A percentile compares a stretch with the other conserved stretches of the same genome.
These are phyloP conservation scores for Pochonia chlamydosporia DNA, from an alignment of 2,329 filamentous ascomycete species.

Conservation along the genomic window DNA sequence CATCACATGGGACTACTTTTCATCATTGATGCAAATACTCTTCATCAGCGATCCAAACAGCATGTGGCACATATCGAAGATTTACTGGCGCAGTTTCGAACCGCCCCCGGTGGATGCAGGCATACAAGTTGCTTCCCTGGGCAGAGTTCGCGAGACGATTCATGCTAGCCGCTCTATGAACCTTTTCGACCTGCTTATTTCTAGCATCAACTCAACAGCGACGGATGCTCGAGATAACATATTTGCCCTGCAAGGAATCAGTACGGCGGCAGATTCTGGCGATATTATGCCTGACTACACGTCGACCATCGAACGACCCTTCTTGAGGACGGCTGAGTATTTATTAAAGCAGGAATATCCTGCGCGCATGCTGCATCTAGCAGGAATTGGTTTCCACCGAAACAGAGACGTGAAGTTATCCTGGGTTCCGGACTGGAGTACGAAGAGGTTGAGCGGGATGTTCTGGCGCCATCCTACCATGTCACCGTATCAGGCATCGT, in stretches of 20 bases:
- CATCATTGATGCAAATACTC: background rate
- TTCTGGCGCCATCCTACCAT: background rate
- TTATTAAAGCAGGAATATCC: background rate
- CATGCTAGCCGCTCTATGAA: background rate
- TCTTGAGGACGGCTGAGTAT: background rate
- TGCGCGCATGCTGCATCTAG: background rate
- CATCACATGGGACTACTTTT: slow-evolving; percentile 1
- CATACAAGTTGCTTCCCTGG: background rate
- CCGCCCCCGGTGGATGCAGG: background rate
- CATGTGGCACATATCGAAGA: background rate
- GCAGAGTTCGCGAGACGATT: background rate
- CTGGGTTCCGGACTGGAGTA: background rate
- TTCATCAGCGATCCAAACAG: background rate
- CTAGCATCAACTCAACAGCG: background rate
- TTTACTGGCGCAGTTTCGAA: background rate
- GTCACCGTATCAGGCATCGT: background rate
- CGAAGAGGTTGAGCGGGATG: background rate
- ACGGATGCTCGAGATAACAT: background rate
- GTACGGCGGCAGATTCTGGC: background rate
- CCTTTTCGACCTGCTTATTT: background rate
- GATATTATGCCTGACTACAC: background rate
- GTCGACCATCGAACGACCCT: background rate
- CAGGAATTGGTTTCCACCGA: background rate
- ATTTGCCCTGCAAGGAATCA: background rate
- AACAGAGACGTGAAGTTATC: background rate